Conservation (phyloP, 176 grass and related monocot species). For the Themeda triandra region DNA sequence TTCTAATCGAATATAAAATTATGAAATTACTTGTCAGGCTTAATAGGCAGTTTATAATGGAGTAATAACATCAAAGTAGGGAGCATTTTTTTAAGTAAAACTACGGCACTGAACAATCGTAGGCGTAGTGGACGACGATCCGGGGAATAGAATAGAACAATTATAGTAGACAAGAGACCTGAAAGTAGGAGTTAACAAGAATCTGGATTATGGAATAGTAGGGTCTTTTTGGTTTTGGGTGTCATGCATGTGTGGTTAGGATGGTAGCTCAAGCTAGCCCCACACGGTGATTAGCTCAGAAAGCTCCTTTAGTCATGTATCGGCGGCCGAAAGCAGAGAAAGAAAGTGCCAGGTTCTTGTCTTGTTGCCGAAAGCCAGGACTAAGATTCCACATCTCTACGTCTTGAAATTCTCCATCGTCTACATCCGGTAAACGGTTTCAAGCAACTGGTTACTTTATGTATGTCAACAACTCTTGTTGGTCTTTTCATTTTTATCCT, state of each 20-base stretch:
- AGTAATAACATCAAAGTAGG: neutral
- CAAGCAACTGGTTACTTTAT: neutral
- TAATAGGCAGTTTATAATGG: neutral
- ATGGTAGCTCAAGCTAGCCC: neutral
- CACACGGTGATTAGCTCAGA: constrained; percentile 18
- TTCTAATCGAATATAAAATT: neutral
- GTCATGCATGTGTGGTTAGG: too few relatives aligned
- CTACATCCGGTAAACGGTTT: neutral
- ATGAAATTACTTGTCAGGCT: neutral
- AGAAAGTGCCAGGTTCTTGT: constrained; percentile 5
- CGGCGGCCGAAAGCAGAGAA: constrained; percentile 34
- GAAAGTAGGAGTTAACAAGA: too few relatives aligned
- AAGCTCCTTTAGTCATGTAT: constrained; percentile 25
- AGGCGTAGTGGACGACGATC: neutral
- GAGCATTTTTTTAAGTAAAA: too few relatives aligned
- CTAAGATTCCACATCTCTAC: constrained; percentile 3
- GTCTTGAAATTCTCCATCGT: neutral
- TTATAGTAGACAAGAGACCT: too few relatives aligned
- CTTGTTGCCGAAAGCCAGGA: neutral
- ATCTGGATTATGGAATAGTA: too few relatives aligned
- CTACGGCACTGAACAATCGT: too few relatives aligned
- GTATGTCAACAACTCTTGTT: neutral
- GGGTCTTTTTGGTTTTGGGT: too few relatives aligned
- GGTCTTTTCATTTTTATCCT: neutral
- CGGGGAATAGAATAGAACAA: neutral